Evolutionary conservation across 2,329 filamentous ascomycete genomes (phyloP), one percentile per base, ranked within the genome.

Genomic region (Lomentospora prolificans): DNA sequence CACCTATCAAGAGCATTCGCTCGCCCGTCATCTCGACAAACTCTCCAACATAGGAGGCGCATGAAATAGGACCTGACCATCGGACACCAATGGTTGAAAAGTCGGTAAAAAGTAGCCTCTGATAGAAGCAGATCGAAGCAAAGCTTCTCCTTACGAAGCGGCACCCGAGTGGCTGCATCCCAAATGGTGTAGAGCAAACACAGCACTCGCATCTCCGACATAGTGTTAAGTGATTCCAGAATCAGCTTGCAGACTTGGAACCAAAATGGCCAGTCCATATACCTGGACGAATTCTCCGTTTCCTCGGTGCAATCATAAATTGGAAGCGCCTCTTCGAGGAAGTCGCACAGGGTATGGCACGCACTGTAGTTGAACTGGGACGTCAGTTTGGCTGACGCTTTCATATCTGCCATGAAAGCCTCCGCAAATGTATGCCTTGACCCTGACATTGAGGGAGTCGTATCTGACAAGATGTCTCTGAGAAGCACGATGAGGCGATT

Each of bases 51-150:
- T 22, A 96, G 70, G 52, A 96, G 73, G 50, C 91, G 88, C 80
- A 95, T 94, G 66, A 86, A 96, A 68, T 96, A 96, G 12, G 90
- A 87, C 58, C 91, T 82, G 22, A 96, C 89, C 91, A 96, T 95
- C 0, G 91, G 90, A 64, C 89, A 95, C 90, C 91, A 96, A 64
- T 96, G 90, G 65, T 87, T 92, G 71, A 96, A 96, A 59, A 90
- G 84, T 58, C 81, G 82, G 64, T 88, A 83, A 66, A 96, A 96
- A 2, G 86, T 80, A 25, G 84, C 77, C 55, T 87, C 84, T 5
- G 84, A 79, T 10, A 96, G 73, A 39, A 96, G 72, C 75, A 94
- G 91, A 22, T 84, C 81, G 27, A 87, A 64, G 65, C 89, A 95
- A 17, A 95, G 66, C 12, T 78, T 73, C 57, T 80, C 75, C 68